Evolutionary conservation across 805 yeast species (phyloP), one percentile per base, ranked within the genome.

Genomic region (Cyberlindnera japonica): DNA sequence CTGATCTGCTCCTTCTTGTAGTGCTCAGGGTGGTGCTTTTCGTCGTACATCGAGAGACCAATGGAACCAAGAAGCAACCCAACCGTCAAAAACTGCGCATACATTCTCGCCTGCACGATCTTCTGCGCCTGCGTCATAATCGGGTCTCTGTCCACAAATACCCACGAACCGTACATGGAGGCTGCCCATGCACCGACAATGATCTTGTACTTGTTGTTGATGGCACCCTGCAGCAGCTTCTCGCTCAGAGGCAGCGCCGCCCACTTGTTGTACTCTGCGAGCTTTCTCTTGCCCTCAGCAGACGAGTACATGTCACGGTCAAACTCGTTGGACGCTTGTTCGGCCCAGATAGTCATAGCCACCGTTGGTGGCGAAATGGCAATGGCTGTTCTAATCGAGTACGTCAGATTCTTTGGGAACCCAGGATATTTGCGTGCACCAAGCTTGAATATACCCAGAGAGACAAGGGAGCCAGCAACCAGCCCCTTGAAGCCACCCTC

Each of bases 41-140:
- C 79, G 51, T 83, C 88, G 48, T 77, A 81, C 63, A 79, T 72
- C 33, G 81, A 70, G 49, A 81, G 64, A 37, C 79, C 79, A 55
- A 87, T 73, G 0, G 93, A 77, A 17, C 80, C 88, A 40, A 86
- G 62, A 49, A 86, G 65, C 46, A 86, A 65, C 10, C 74, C 74
- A 39, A 87, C 89, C 2, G 95, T 83, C 40, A 84, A 64, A 49
- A 83, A 85, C 63, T 87, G 95, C 10, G 95, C 95, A 58, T 86
- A 86, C 84, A 86, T 86, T 75, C 95, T 80, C 23, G 95, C 95
- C 59, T 83, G 90, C 24, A 83, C 93, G 35, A 84, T 77, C 61
- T 84, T 87, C 65, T 87, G 95, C 5, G 93, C 65, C 48, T 71
- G 74, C 40, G 86, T 75, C 82, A 87, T 74, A 58, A 79, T 67